Evolutionary conservation across 2,329 filamentous ascomycete genomes (phyloP).

Genomic region (Tolypocladium album): DNA sequence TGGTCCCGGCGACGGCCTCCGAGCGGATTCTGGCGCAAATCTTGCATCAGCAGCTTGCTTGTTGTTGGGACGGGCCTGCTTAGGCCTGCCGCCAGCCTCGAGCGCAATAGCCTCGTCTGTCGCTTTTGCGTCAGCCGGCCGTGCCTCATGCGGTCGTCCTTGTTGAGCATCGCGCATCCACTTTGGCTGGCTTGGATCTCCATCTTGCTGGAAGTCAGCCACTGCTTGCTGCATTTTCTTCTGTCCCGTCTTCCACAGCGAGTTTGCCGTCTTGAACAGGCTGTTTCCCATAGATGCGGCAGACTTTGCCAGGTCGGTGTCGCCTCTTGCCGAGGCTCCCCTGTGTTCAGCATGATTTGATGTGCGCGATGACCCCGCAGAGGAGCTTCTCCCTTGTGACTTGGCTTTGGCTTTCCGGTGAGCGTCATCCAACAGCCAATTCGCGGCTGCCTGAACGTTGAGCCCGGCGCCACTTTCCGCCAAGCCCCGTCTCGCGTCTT

Average conservation of each 20-base stretch:
- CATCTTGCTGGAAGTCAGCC: slow-evolving; percentile 66
- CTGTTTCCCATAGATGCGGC: slow-evolving; percentile 75
- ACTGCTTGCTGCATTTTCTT: slow-evolving; percentile 91
- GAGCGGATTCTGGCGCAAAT: slow-evolving; percentile 21
- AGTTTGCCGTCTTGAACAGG: slow-evolving; percentile 88
- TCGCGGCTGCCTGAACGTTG: slow-evolving; percentile 77
- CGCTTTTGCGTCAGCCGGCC: slow-evolving; percentile 21
- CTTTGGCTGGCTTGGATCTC: slow-evolving; percentile 71
- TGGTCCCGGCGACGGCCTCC: slow-evolving; percentile 39
- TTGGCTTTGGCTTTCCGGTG: slow-evolving; percentile 75
- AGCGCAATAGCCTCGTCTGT: slow-evolving; percentile 74
- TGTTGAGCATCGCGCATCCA: slow-evolving; percentile 79
- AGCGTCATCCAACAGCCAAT: slow-evolving; percentile 84
- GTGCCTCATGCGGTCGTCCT: slow-evolving; percentile 25
- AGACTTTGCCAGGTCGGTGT: slow-evolving; percentile 68
- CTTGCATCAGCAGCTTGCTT: slow-evolving; percentile 15
- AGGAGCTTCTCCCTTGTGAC: slow-evolving; percentile 39
- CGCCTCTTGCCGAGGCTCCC: slow-evolving; percentile 42
- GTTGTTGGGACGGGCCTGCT: slow-evolving; percentile 18
- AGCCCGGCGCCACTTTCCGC: slow-evolving; percentile 68
- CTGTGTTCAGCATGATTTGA: slow-evolving; percentile 14
- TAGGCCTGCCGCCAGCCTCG: slow-evolving; percentile 53
- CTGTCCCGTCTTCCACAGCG: slow-evolving; percentile 86
- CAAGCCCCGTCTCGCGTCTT: slow-evolving; percentile 72
- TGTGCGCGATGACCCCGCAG: neutral